phyloP scores from a whole-genome alignment of 192 early-diverging fungal genomes.

The Gigaspora rosea region DNA sequence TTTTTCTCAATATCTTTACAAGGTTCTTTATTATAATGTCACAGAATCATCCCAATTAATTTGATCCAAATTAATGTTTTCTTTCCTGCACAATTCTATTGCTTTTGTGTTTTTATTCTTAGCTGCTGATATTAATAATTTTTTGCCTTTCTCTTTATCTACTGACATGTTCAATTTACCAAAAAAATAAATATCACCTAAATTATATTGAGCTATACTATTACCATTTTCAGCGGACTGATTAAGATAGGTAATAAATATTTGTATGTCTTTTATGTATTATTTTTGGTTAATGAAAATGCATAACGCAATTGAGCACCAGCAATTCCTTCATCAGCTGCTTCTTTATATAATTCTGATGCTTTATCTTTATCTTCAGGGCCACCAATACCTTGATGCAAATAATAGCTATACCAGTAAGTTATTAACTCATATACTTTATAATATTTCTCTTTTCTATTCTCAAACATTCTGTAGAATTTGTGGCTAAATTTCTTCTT shows the following conservation, averaged over 20 bases:
- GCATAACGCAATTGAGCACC: conserved; percentile 24
- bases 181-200: background rate
- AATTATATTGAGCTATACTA: conserved; percentile 2
- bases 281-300: background rate
- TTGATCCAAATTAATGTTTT: too few relatives aligned
- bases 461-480: too few relatives aligned
- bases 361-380: background rate
- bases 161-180: background rate
- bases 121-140: background rate
- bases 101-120: background rate
- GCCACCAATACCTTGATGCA: conserved; percentile 10
- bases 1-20: too few relatives aligned
- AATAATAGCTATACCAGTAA: conserved; percentile 27
- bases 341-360: conserved; percentile 15
- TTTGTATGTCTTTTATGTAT: background rate
- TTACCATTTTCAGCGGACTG: background rate
- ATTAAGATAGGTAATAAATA: conserved; percentile 7
- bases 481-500: too few relatives aligned
- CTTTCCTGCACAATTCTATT: conserved; percentile 27
- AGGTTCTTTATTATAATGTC: too few relatives aligned
- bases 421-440: too few relatives aligned
- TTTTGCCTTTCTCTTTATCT: background rate
- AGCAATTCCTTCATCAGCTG: conserved; percentile 24
- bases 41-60: too few relatives aligned
- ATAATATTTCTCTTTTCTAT: too few relatives aligned